These are phyloP conservation scores for Penicillium riverlandense DNA, from an alignment of 495 filamentous ascomycete genomes.

Conservation along the genomic window DNA sequence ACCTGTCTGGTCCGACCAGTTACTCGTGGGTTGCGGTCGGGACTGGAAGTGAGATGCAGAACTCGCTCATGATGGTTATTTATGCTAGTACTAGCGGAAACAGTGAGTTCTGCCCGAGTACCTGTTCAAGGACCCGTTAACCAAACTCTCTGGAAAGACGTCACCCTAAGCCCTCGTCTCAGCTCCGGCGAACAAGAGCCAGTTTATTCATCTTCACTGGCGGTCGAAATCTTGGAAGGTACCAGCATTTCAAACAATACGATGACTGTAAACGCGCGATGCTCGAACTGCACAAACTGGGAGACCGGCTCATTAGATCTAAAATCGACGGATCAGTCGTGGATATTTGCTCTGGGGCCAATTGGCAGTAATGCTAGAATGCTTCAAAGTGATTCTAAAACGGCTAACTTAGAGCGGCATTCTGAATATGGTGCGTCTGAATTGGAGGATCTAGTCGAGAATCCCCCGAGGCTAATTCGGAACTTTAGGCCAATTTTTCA, in stretches of 20 bases:
- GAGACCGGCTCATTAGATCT: slow-evolving; percentile 29
- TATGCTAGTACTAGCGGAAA: slow-evolving; percentile 38
- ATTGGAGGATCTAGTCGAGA: not conserved
- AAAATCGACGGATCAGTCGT: slow-evolving; percentile 26
- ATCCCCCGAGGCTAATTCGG: not conserved
- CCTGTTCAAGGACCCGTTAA: not conserved
- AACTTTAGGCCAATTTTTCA: slow-evolving; percentile 39
- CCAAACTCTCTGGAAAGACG: slow-evolving; percentile 14
- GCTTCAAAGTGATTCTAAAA: slow-evolving; percentile 29
- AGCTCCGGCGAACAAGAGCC: slow-evolving; percentile 42
- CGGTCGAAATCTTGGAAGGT: slow-evolving; percentile 30
- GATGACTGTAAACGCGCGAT: slow-evolving; percentile 41
- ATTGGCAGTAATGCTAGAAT: slow-evolving; percentile 7
- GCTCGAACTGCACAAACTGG: slow-evolving; percentile 42
- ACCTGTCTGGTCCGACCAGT: slow-evolving; percentile 32
- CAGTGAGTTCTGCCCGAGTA: slow-evolving; percentile 4
- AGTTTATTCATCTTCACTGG: slow-evolving; percentile 26
- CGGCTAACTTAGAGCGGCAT: slow-evolving; percentile 46
- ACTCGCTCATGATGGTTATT: slow-evolving; percentile 43
- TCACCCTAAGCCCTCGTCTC: slow-evolving; percentile 43
- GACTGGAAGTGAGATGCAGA: slow-evolving; percentile 44
- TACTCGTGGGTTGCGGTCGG: slow-evolving; percentile 45
- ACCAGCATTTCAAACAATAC: slow-evolving; percentile 33
- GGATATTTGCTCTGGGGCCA: slow-evolving; percentile 54
- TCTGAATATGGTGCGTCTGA: slow-evolving; percentile 24